Evolutionary conservation across 2,329 filamentous ascomycete species (phyloP).

Genomic region (Coniochaeta ligniaria): DNA sequence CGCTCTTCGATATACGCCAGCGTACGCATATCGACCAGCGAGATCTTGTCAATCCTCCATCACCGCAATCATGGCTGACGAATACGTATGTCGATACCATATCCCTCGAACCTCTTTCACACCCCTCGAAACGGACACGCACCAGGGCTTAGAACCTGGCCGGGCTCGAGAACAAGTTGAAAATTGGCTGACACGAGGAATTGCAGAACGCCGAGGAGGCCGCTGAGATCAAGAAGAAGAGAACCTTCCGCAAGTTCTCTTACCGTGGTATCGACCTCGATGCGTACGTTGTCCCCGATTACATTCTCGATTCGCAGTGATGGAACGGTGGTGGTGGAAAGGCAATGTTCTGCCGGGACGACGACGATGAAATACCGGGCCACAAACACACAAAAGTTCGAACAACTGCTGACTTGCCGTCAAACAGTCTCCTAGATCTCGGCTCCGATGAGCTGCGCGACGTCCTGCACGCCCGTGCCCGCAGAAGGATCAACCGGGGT

Average conservation of each 20-base stretch:
- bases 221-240: conserved; percentile 99
- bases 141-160: not conserved
- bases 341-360: not conserved
- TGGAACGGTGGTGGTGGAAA: not conserved
- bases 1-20: conserved; percentile 19
- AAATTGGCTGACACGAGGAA: not conserved
- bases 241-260: conserved; percentile 99
- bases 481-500: conserved; percentile 98
- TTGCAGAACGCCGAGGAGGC: conserved; percentile 90
- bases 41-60: conserved; percentile 21
- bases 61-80: conserved; percentile 70
- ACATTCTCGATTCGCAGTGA: not conserved
- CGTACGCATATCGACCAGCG: conserved; percentile 28
- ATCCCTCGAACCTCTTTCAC: not conserved
- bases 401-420: conserved; percentile 6
- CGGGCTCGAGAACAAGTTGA: not conserved
- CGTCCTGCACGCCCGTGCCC: conserved; percentile 98
- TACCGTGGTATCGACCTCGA: conserved; percentile 99
- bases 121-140: not conserved
- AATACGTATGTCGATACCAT: conserved; percentile 20
- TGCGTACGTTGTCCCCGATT: conserved; percentile 60
- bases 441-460: conserved; percentile 97
- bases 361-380: not conserved
- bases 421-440: conserved; percentile 87
- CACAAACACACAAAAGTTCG: not conserved